A percentile compares a stretch with the other conserved stretches of the same genome.
phyloP scores from a whole-genome alignment of 2,329 filamentous ascomycete species.

The Ophiostoma sp. region DNA sequence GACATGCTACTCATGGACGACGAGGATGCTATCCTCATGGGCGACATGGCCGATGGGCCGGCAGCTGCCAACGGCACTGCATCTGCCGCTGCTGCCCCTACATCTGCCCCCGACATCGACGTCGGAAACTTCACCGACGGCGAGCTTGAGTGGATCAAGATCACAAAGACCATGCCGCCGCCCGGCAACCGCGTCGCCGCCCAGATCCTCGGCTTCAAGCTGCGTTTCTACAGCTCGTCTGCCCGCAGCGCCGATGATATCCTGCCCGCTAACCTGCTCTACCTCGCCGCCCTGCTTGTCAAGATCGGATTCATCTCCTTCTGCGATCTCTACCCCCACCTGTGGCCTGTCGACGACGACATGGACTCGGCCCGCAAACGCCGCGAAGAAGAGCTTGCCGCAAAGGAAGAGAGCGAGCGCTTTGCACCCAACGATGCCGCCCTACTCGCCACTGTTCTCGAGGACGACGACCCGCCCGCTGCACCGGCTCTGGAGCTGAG shows the following conservation, averaged over 20 bases:
- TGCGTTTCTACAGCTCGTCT: constrained; percentile 85
- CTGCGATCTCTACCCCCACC: constrained; percentile 82
- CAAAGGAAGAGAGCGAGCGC: constrained; percentile 66
- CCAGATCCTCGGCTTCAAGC: constrained; percentile 92
- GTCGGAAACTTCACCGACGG: constrained; percentile 40
- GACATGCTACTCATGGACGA: constrained; percentile 42
- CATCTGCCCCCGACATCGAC: constrained; percentile 33
- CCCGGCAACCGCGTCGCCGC: constrained; percentile 86
- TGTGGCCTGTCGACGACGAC: constrained; percentile 76
- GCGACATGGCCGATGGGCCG: constrained; percentile 34
- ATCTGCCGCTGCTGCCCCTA: background rate
- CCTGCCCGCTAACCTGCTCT: constrained; percentile 87
- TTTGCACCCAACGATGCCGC: constrained; percentile 75
- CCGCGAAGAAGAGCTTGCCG: constrained; percentile 68
- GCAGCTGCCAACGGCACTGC: constrained; percentile 32
- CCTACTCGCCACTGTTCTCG: constrained; percentile 75
- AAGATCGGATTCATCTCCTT: constrained; percentile 97
- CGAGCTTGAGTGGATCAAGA: constrained; percentile 68
- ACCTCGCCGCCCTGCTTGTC: constrained; percentile 83
- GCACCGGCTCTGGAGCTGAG: constrained; percentile 27
- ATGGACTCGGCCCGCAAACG: constrained; percentile 71
- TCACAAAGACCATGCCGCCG: constrained; percentile 76
- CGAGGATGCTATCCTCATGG: constrained; percentile 33
- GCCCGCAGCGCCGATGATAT: constrained; percentile 67
- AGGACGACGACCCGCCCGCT: constrained; percentile 70